Conservation (phyloP, 805 yeast species). For the Candida easanensis region DNA sequence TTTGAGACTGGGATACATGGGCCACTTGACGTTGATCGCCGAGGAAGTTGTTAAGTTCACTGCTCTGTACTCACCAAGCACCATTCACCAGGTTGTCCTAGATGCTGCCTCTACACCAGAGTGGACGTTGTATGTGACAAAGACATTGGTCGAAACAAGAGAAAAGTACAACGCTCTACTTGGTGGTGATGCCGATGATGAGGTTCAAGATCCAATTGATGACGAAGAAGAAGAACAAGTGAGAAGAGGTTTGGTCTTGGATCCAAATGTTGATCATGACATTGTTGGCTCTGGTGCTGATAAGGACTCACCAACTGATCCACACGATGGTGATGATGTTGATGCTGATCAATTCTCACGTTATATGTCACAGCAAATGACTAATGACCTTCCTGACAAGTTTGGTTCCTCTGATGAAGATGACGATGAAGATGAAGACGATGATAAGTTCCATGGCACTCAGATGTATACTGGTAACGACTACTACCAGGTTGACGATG, state of each 20-base stretch:
- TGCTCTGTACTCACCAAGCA: slow-evolving; percentile 26
- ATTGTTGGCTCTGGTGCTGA: slow-evolving; percentile 28
- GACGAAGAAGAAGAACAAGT: slow-evolving; percentile 32
- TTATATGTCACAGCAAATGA: slow-evolving; percentile 74
- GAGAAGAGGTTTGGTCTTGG: slow-evolving; percentile 20
- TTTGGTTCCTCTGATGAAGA: slow-evolving; percentile 55
- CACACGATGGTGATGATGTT: slow-evolving; percentile 20
- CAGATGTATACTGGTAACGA: slow-evolving; percentile 14
- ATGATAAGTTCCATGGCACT: slow-evolving; percentile 10
- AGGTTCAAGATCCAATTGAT: slow-evolving; percentile 29
- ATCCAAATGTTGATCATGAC: slow-evolving; percentile 38
- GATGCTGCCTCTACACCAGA: slow-evolving; percentile 40
- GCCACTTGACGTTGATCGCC: slow-evolving; percentile 90
- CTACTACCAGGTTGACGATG: slow-evolving; percentile 36
- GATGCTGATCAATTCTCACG: slow-evolving; percentile 33
- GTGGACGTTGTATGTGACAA: slow-evolving; percentile 83
- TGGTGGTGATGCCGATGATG: slow-evolving; percentile 59
- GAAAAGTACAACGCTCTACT: slow-evolving; percentile 92
- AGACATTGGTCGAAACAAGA: slow-evolving; percentile 81
- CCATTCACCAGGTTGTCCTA: slow-evolving; percentile 31
- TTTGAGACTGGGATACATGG: slow-evolving; percentile 89
- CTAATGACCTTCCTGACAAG: slow-evolving; percentile 53
- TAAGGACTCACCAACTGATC: slow-evolving; percentile 9
- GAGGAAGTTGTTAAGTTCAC: slow-evolving; percentile 93
- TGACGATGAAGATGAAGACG: slow-evolving; percentile 33